These are phyloP conservation scores for Royoungia palumana DNA, from an alignment of 768 basidiomycete species.

Conservation along the genomic window DNA sequence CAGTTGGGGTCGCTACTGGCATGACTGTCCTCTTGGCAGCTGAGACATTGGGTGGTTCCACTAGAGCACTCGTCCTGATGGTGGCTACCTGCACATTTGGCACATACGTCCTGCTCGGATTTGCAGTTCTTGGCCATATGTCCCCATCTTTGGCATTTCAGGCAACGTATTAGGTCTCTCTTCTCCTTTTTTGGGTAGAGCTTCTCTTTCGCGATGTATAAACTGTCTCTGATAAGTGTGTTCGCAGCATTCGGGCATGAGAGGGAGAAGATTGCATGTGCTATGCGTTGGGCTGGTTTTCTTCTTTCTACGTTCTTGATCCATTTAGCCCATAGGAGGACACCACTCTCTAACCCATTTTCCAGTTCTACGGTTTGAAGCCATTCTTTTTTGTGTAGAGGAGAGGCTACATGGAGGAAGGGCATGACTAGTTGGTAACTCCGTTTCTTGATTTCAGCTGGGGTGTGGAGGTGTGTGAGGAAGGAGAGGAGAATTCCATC, in stretches of 20 bases:
- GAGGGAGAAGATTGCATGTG: background rate
- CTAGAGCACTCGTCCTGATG: no score
- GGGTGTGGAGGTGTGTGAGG: background rate
- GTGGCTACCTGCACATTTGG: background rate
- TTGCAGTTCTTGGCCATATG: slow-evolving; percentile 1
- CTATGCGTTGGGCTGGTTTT: background rate
- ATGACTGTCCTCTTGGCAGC: background rate
- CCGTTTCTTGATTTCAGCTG: background rate
- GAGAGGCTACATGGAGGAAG: background rate
- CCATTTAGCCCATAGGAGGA: background rate
- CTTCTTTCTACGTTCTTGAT: background rate
- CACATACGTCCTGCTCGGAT: background rate
- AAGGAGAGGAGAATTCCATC: no score
- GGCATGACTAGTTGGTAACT: background rate
- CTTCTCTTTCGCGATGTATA: background rate
- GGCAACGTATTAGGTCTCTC: background rate
- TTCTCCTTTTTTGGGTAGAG: slow-evolving; percentile 1
- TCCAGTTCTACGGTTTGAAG: background rate
- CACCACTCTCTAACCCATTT: background rate
- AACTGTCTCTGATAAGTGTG: background rate
- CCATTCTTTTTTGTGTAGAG: background rate
- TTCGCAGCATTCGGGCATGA: background rate
- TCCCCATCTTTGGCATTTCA: background rate
- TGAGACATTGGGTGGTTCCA: no score
- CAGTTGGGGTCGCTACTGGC: background rate